Conservation (phyloP, 116 monocot species). For the Cymodocea nodosa region DNA sequence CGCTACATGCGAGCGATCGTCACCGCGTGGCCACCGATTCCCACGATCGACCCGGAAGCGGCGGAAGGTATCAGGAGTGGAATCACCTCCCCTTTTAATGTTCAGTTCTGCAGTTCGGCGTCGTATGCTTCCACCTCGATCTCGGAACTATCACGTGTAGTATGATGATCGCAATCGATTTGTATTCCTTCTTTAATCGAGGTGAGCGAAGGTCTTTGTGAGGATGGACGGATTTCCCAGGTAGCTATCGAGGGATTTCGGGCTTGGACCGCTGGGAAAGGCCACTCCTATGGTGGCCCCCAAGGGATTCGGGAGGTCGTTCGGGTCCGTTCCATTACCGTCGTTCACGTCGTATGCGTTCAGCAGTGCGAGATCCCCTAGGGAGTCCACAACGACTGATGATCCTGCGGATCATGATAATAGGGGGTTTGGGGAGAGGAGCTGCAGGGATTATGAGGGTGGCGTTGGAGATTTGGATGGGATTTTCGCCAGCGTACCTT, state of each 20-base stretch:
- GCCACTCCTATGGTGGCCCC: constrained; percentile 56
- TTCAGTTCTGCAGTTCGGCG: not conserved
- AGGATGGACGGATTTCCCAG: constrained; percentile 63
- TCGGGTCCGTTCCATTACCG: constrained; percentile 1
- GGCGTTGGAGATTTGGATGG: constrained; percentile 8
- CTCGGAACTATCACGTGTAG: not conserved
- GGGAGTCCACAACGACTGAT: not conserved
- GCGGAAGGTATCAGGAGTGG: not conserved
- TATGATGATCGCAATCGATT: not conserved
- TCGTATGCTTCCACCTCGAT: not conserved
- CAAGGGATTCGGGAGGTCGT: constrained; percentile 2
- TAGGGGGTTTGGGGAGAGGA: constrained; percentile 1
- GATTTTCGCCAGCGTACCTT: constrained; percentile 5
- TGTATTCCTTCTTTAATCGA: not conserved
- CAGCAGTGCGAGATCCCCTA: not conserved
- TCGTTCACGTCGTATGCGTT: constrained; percentile 3
- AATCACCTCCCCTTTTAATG: not conserved
- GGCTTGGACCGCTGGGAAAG: constrained; percentile 51
- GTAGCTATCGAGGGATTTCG: constrained; percentile 47
- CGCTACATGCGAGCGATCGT: not conserved
- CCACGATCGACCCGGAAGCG: not conserved
- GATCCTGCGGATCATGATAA: not conserved
- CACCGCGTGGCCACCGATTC: not conserved
- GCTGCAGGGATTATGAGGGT: not conserved
- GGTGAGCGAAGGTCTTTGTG: not conserved